A percentile compares a stretch with the other conserved stretches of the same genome.
Evolutionary conservation across 257 asterid genomes (phyloP).

Genomic region (Rauvolfia tetraphylla): DNA sequence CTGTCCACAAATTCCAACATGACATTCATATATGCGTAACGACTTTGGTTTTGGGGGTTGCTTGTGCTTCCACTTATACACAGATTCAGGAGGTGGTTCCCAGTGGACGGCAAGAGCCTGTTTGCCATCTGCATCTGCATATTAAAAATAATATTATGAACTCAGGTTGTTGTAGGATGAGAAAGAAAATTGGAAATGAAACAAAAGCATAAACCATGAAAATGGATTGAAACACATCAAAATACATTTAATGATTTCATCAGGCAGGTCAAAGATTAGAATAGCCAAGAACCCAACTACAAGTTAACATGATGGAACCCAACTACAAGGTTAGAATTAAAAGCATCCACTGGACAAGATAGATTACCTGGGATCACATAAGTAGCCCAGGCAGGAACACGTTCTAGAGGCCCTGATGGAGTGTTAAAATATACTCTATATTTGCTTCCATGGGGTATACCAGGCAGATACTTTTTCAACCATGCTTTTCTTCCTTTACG

Average conservation of each 20-base stretch:
- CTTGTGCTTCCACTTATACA: slow-evolving; percentile 75
- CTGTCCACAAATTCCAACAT: slow-evolving; percentile 87
- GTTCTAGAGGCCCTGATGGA: slow-evolving; percentile 87
- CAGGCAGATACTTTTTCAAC: slow-evolving; percentile 79
- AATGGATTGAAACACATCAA: neutral
- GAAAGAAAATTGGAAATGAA: neutral
- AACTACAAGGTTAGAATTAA: neutral
- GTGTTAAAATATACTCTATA: slow-evolving; percentile 87
- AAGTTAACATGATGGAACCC: neutral
- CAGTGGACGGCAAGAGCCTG: slow-evolving; percentile 90
- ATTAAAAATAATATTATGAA: slow-evolving; percentile 22
- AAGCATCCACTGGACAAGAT: neutral
- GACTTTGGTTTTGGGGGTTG: slow-evolving; percentile 75
- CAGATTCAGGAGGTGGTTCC: slow-evolving; percentile 91
- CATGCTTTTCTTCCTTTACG: slow-evolving; percentile 95
- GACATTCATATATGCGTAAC: slow-evolving; percentile 91
- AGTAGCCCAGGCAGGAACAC: slow-evolving; percentile 99
- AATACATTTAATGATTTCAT: neutral
- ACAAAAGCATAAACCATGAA: neutral
- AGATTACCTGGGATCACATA: slow-evolving; percentile 78
- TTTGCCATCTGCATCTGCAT: slow-evolving; percentile 64
- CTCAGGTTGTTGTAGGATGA: slow-evolving; percentile 3
- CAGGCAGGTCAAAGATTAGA: neutral
- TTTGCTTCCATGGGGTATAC: slow-evolving; percentile 92
- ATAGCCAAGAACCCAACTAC: neutral